These are phyloP conservation scores for Fragilaria crotonensis DNA, from an alignment of 108 stramenopile genomes.

Conservation along the genomic window DNA sequence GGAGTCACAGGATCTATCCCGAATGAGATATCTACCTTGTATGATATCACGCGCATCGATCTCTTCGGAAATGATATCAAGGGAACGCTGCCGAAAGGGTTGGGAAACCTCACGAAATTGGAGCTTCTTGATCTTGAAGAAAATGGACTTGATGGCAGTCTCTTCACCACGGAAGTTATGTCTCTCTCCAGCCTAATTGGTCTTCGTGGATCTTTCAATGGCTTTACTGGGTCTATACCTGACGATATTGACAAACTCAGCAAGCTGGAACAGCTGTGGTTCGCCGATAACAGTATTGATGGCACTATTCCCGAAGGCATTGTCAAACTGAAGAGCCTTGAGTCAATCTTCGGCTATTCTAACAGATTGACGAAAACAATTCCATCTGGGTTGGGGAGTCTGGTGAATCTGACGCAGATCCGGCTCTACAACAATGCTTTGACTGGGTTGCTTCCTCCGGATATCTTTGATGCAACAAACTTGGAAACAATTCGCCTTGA, in stretches of 20 bases:
- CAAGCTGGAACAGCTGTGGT: background rate
- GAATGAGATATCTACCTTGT: slow-evolving; percentile 15
- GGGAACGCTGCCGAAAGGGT: background rate
- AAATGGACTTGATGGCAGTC: background rate
- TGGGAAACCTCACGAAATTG: background rate
- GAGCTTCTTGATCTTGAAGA: background rate
- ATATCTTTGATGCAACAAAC: background rate
- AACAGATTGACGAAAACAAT: slow-evolving; percentile 37
- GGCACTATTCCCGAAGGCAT: slow-evolving; percentile 9
- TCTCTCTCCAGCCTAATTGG: background rate
- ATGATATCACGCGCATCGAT: background rate
- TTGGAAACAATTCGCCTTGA: slow-evolving; percentile 16
- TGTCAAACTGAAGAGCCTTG: background rate
- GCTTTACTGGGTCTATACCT: background rate
- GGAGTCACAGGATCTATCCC: slow-evolving; percentile 18
- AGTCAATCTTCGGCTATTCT: background rate
- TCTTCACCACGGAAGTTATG: background rate
- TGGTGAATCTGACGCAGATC: slow-evolving; percentile 35
- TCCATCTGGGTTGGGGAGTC: slow-evolving; percentile 44
- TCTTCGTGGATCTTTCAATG: slow-evolving; percentile 1
- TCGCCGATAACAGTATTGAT: slow-evolving; percentile 3
- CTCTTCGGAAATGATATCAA: slow-evolving; percentile 5
- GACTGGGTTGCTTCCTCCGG: slow-evolving; percentile 45
- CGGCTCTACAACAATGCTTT: slow-evolving; percentile 70
- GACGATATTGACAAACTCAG: background rate